Percentiles rank a stretch among this genome's conserved stretches.
phyloP scores from a whole-genome alignment of 2,329 filamentous ascomycete genomes.

The Aureobasidium pullulans region DNA sequence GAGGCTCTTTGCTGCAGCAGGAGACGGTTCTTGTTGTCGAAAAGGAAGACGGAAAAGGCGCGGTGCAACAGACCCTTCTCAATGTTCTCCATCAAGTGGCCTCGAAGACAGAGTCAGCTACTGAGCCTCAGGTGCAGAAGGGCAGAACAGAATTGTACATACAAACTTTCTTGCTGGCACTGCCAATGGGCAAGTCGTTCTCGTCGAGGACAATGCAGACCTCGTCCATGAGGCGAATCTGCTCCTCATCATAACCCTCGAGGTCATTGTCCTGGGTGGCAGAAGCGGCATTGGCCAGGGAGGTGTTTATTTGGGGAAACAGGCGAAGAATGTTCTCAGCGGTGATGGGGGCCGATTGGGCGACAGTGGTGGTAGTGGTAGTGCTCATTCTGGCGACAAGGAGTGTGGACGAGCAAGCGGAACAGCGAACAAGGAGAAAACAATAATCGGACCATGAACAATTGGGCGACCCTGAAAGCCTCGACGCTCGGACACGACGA shows the following conservation, averaged over 20 bases:
- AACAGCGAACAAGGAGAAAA: not conserved
- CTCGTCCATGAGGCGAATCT: slow-evolving; percentile 97
- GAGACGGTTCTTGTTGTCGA: slow-evolving; percentile 85
- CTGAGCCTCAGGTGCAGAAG: not conserved
- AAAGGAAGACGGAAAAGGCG: slow-evolving; percentile 96
- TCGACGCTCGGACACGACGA: too few relatives aligned
- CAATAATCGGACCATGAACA: too few relatives aligned
- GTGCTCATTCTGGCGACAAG: slow-evolving; percentile 22
- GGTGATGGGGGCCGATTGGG: slow-evolving; percentile 57
- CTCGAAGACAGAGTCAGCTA: slow-evolving; percentile 38
- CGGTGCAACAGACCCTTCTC: slow-evolving; percentile 91
- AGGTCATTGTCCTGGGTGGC: slow-evolving; percentile 62
- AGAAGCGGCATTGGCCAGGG: slow-evolving; percentile 47
- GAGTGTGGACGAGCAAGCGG: too few relatives aligned
- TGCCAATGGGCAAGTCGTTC: slow-evolving; percentile 86
- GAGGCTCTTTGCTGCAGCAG: slow-evolving; percentile 90
- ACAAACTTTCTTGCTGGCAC: slow-evolving; percentile 97
- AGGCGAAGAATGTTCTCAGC: slow-evolving; percentile 79
- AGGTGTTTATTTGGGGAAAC: slow-evolving; percentile 73
- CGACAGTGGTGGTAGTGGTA: slow-evolving; percentile 24
- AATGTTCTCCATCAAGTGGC: slow-evolving; percentile 98
- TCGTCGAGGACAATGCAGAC: slow-evolving; percentile 95
- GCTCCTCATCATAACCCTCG: slow-evolving; percentile 90
- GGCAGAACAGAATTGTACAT: slow-evolving; percentile 31
- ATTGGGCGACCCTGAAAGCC: too few relatives aligned